A percentile compares a stretch with the other conserved stretches of the same genome.
Conservation (phyloP, 2,329 filamentous ascomycete species). For the Claviceps sp. region DNA sequence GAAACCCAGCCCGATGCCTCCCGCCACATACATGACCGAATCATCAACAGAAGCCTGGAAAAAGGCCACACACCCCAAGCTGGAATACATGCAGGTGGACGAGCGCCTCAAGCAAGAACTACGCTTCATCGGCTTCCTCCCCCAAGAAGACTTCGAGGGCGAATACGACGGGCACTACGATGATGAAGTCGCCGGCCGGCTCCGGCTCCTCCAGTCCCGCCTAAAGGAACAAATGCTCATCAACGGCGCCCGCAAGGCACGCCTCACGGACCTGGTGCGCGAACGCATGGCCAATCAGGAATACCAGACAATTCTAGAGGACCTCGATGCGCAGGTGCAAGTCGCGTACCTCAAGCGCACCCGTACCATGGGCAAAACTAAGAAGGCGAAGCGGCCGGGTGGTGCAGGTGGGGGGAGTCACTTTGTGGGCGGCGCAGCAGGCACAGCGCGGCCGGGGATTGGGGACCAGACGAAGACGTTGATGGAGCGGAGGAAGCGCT, state of each 20-base stretch:
- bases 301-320: slow-evolving; percentile 91
- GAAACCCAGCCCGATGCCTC: slow-evolving; percentile 34
- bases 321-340: slow-evolving; percentile 89
- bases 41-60: slow-evolving; percentile 66
- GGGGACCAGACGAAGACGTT: slow-evolving; percentile 82
- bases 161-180: slow-evolving; percentile 87
- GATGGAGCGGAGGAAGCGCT: slow-evolving; percentile 81
- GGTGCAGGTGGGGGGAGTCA: slow-evolving; percentile 62
- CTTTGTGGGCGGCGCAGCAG: slow-evolving; percentile 42
- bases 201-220: slow-evolving; percentile 72
- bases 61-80: slow-evolving; percentile 57
- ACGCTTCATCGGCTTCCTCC: slow-evolving; percentile 77
- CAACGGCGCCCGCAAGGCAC: slow-evolving; percentile 82
- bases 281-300: slow-evolving; percentile 94
- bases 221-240: slow-evolving; percentile 72
- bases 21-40: slow-evolving; percentile 70
- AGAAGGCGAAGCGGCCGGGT: slow-evolving; percentile 73
- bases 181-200: slow-evolving; percentile 81
- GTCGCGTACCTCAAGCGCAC: slow-evolving; percentile 93
- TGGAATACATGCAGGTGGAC: slow-evolving; percentile 79
- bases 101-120: slow-evolving; percentile 86
- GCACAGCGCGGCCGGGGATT: slow-evolving; percentile 63
- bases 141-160: slow-evolving; percentile 47
- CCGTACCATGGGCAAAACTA: slow-evolving; percentile 83
- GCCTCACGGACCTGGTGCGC: slow-evolving; percentile 74